phyloP scores from a whole-genome alignment of 2,329 filamentous ascomycete species.

The Xylaria sp. region DNA sequence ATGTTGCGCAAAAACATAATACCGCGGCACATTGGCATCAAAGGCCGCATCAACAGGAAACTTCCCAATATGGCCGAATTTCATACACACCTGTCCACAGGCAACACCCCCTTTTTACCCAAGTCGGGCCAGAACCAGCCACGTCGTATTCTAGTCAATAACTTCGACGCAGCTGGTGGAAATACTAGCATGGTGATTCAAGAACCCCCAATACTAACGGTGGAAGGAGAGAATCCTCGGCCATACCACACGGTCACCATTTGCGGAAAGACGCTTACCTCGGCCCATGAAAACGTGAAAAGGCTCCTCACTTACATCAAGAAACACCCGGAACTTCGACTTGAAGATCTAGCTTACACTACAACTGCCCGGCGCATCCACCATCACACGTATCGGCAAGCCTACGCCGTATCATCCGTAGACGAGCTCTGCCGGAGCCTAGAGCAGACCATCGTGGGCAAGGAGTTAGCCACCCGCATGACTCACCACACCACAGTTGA shows the following conservation, averaged over 20 bases:
- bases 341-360: constrained; percentile 31
- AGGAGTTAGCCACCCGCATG: constrained; percentile 47
- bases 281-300: constrained; percentile 18
- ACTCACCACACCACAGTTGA: constrained; percentile 30
- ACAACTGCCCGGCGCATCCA: constrained; percentile 30
- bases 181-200: constrained; percentile 31
- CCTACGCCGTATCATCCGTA: not conserved
- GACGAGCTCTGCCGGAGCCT: constrained; percentile 49
- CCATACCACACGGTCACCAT: constrained; percentile 24
- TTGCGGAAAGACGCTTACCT: constrained; percentile 19
- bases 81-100: constrained; percentile 38
- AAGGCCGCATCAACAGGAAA: constrained; percentile 23
- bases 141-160: constrained; percentile 40
- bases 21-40: constrained; percentile 26
- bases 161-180: constrained; percentile 32
- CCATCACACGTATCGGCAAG: constrained; percentile 12
- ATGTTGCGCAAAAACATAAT: constrained; percentile 29
- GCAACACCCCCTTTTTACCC: constrained; percentile 44
- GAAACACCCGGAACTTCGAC: not conserved
- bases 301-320: constrained; percentile 21
- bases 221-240: constrained; percentile 6
- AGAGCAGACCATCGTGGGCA: constrained; percentile 50
- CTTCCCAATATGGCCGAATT: constrained; percentile 13
- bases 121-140: constrained; percentile 37
- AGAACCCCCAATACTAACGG: constrained; percentile 13